Evolutionary conservation across 2,329 filamentous ascomycete species (phyloP).

Genomic region (Epichloe typhina): DNA sequence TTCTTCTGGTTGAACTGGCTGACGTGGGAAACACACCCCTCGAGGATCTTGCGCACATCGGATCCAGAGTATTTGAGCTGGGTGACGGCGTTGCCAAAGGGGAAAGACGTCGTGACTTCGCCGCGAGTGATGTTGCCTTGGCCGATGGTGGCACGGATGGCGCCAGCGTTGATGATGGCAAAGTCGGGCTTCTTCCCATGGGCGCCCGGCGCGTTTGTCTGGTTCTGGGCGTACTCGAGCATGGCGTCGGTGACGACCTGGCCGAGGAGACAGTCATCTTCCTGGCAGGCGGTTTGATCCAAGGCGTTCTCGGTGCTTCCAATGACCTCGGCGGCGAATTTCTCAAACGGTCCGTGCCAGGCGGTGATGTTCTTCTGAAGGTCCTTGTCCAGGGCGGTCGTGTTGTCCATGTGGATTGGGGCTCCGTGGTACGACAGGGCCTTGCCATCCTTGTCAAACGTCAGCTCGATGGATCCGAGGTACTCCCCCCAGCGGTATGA

Average conservation of each 20-base stretch:
- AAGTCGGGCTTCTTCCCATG: constrained; percentile 29
- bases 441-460: constrained; percentile 46
- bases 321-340: constrained; percentile 34
- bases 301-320: constrained; percentile 35
- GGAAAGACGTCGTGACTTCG: constrained; percentile 50
- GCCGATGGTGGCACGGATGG: constrained; percentile 50
- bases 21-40: constrained; percentile 41
- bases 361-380: constrained; percentile 44
- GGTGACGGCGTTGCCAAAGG: constrained; percentile 52
- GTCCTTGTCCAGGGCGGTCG: constrained; percentile 39
- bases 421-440: constrained; percentile 50
- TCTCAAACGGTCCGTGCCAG: constrained; percentile 49
- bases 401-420: constrained; percentile 51
- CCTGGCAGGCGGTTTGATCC: constrained; percentile 45
- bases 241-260: constrained; percentile 46
- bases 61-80: constrained; percentile 40
- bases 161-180: constrained; percentile 50
- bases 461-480: constrained; percentile 53
- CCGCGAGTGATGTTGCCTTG: constrained; percentile 48
- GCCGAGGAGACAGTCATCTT: constrained; percentile 43
- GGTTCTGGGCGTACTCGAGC: constrained; percentile 43
- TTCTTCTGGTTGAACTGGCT: constrained; percentile 40
- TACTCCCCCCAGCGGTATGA: constrained; percentile 58
- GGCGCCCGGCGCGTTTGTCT: constrained; percentile 19
- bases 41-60: constrained; percentile 42